Evolutionary conservation across 2,329 filamentous ascomycete genomes (phyloP).

Genomic region (Macroventuria anomochaeta): DNA sequence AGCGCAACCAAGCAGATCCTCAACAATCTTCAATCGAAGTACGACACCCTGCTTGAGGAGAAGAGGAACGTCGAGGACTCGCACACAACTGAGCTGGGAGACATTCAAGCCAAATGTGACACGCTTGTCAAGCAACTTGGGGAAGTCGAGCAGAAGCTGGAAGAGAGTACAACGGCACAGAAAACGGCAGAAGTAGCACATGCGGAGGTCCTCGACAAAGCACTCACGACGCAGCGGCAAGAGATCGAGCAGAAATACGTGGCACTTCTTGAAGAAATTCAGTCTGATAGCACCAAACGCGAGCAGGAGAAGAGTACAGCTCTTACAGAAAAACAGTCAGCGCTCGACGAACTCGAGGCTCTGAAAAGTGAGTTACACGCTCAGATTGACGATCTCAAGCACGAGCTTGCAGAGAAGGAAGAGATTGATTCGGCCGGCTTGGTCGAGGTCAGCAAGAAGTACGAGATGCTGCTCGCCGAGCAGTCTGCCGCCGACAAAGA

Average conservation of each 20-base stretch:
- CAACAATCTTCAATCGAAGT: conserved; percentile 37
- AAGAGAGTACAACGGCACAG: conserved; percentile 24
- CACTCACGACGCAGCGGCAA: conserved; percentile 22
- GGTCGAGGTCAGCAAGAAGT: conserved; percentile 34
- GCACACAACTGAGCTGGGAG: conserved; percentile 30
- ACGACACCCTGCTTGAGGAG: conserved; percentile 27
- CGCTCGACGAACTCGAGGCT: conserved; percentile 33
- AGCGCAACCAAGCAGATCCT: conserved; percentile 36
- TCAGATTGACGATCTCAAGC: conserved; percentile 30
- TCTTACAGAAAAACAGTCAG: conserved; percentile 31
- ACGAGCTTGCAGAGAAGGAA: conserved; percentile 27
- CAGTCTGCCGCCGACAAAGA: conserved; percentile 28
- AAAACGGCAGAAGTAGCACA: conserved; percentile 29
- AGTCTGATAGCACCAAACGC: conserved; percentile 31
- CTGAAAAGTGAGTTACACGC: conserved; percentile 32
- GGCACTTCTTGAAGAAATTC: conserved; percentile 38
- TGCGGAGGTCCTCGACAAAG: conserved; percentile 28
- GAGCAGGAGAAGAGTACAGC: conserved; percentile 38
- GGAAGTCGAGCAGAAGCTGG: conserved; percentile 32
- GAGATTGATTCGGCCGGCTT: conserved; percentile 24
- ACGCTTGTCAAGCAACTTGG: conserved; percentile 28
- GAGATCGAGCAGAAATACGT: conserved; percentile 43
- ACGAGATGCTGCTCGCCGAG: conserved; percentile 37
- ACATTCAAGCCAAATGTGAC: conserved; percentile 27
- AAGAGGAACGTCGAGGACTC: conserved; percentile 23